Evolutionary conservation across 768 basidiomycete species (phyloP), one percentile per base, ranked within the genome.

Genomic region (Rhizopogon vulgaris): DNA sequence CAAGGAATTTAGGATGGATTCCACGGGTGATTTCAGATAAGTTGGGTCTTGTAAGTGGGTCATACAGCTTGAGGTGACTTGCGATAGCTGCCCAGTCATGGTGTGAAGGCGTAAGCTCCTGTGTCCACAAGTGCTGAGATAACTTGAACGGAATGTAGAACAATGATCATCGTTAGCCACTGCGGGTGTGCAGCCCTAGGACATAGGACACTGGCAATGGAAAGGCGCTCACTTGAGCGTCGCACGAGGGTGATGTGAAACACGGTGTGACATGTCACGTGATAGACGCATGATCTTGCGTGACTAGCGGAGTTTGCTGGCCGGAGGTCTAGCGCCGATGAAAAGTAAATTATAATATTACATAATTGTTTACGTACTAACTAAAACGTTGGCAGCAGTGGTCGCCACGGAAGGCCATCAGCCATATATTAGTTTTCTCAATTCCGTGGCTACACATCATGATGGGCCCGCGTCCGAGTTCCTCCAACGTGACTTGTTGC

Each of bases 1-100:
- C 24, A 73, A 56, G 3, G 81, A 79, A 53, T 74, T 73, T 8
- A 72, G 49, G 37, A 85, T 70, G 10, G 76, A 78, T 41, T 71
- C 66, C 14, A 81, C 56, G 39, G 77, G 69, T 1, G 80, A 77
- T 22, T 61, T 64, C 36, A 83, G 60, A 53, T 56, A 67, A 0
- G 32, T 41, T 7, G 52, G 43, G 30, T 67, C 64, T 1, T 68
- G 27, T 9, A 58, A 46, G 22, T 39, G 54, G 11, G 12, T 28
- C 37, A 14, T 24, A 27, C 18, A 17, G 12, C 15, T 38, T n/a
- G 8, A 12, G 27, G 40, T 7, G 9, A 24, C 8, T 24, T 17
- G 28, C 6, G 17, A 17, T 17, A 11, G 12, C 6, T 45, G 28
- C 27, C 30, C 43, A 8, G 43, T 32, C 49, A 50, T 50, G 24